Evolutionary conservation across 2,329 filamentous ascomycete species (phyloP).

Genomic region (Gnomoniopsis smithogilvyi): DNA sequence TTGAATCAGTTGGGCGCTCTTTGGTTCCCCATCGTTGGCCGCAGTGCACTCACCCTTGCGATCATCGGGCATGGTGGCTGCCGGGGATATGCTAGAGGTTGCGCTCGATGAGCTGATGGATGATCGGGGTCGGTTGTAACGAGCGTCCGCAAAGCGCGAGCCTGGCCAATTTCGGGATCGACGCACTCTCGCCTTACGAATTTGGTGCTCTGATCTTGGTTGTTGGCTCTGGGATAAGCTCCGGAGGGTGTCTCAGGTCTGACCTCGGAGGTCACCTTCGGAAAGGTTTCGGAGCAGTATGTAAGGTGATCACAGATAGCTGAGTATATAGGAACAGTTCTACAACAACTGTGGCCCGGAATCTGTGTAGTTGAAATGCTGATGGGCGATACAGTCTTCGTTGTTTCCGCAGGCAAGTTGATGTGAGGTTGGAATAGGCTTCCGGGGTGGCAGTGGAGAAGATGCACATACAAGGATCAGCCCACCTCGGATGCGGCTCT

Average conservation of each 20-base stretch:
- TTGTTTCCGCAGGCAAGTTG: not conserved
- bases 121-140: not conserved
- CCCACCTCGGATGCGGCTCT: not conserved
- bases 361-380: not conserved
- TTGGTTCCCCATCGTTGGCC: not conserved
- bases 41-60: constrained; percentile 14
- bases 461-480: not conserved
- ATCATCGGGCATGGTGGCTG: constrained; percentile 16
- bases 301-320: not conserved
- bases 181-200: not conserved
- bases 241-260: not conserved
- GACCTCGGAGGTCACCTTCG: not conserved
- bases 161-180: not conserved
- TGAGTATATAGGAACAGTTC: not conserved
- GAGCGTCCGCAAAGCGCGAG: not conserved
- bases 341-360: not conserved
- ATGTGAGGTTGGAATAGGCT: not conserved
- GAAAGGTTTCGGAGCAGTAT: not conserved
- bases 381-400: not conserved
- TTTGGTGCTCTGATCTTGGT: not conserved
- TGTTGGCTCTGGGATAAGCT: not conserved
- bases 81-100: constrained; percentile 1
- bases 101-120: not conserved
- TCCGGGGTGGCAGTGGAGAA: not conserved
- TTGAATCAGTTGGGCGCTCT: constrained; percentile 2